These are phyloP conservation scores for Saxophila tyrrhenica DNA, from an alignment of 495 filamentous ascomycete species.

Conservation along the genomic window DNA sequence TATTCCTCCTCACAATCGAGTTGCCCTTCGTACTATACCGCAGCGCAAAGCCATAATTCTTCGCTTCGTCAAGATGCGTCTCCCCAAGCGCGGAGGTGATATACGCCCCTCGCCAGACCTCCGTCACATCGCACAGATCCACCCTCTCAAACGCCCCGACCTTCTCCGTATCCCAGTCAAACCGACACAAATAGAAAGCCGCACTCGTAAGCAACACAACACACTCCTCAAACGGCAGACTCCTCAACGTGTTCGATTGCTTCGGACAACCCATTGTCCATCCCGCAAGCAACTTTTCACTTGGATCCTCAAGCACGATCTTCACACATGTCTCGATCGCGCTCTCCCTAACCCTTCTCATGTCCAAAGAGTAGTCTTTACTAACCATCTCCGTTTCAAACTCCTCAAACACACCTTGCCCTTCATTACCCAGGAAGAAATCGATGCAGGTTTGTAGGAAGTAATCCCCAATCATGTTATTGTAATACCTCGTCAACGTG, in stretches of 20 bases:
- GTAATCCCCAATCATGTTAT: conserved; percentile 90
- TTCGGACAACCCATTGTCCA: conserved; percentile 69
- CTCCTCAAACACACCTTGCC: conserved; percentile 70
- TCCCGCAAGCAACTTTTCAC: conserved; percentile 71
- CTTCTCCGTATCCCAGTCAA: conserved; percentile 90
- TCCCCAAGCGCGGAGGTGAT: conserved; percentile 75
- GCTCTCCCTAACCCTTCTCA: conserved; percentile 69
- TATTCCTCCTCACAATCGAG: conserved; percentile 68
- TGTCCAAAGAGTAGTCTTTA: conserved; percentile 74
- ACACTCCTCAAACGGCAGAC: conserved; percentile 66
- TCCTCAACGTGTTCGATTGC: conserved; percentile 51
- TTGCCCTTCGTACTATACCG: conserved; percentile 54
- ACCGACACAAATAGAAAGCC: conserved; percentile 75
- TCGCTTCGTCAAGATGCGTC: conserved; percentile 58
- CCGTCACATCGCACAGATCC: conserved; percentile 55
- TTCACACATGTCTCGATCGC: conserved; percentile 78
- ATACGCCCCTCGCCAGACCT: conserved; percentile 70
- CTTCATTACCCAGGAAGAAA: conserved; percentile 83
- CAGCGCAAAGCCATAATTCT: conserved; percentile 74
- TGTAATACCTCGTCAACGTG: conserved; percentile 66
- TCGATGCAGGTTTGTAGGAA: conserved; percentile 92
- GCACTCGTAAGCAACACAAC: conserved; percentile 76
- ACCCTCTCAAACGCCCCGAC: conserved; percentile 83
- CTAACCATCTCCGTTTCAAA: conserved; percentile 83
- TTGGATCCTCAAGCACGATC: conserved; percentile 71